Conservation (phyloP, 345 rosid genomes). For the Cardamine chenopodiifolia region DNA sequence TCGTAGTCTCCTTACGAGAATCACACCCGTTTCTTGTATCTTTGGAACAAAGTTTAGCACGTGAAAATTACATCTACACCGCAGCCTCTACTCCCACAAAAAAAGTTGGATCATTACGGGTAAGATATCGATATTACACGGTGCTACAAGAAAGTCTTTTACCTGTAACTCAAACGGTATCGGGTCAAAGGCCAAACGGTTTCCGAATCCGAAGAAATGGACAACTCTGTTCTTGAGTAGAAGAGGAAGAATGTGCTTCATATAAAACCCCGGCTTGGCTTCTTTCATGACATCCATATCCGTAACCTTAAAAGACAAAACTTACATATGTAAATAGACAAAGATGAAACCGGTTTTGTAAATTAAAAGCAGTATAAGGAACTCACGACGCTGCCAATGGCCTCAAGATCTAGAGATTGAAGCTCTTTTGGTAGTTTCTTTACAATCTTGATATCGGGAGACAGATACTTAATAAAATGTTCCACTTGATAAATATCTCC, state of each 20-base stretch:
- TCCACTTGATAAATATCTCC: conserved; percentile 90
- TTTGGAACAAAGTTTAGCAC: conserved; percentile 76
- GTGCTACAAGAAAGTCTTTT: conserved; percentile 15
- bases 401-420: conserved; percentile 79
- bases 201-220: conserved; percentile 91
- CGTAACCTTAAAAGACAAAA: conserved; percentile 55
- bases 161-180: conserved; percentile 91
- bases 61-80: conserved; percentile 97
- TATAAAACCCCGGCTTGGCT: conserved; percentile 79
- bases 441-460: conserved; percentile 82
- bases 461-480: conserved; percentile 73
- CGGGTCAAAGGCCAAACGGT: conserved; percentile 95
- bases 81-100: conserved; percentile 80
- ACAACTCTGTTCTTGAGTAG: conserved; percentile 70
- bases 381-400: conserved; percentile 90
- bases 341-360: neutral
- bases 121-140: neutral
- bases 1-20: conserved; percentile 76
- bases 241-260: conserved; percentile 83
- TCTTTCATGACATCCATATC: conserved; percentile 78
- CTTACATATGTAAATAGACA: neutral
- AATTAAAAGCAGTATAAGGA: conserved; percentile 14
- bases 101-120: conserved; percentile 15
- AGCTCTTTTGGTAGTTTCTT: conserved; percentile 83
- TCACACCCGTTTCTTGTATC: conserved; percentile 82